Evolutionary conservation across 129 eudicot species (phyloP).

Genomic region (Solidago caesia): DNA sequence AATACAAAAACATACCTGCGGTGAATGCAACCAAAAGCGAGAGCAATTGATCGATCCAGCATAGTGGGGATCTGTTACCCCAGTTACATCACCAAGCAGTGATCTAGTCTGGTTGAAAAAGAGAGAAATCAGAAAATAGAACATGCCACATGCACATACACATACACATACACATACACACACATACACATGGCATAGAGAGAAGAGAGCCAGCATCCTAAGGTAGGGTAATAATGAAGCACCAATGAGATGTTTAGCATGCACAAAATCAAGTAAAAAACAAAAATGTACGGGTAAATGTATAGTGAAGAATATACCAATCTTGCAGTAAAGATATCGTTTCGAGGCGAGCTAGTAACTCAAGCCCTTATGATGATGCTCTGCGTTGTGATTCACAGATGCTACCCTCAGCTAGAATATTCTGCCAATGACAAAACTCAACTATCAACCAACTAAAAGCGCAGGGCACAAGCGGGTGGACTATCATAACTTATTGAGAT

Average conservation of each 20-base stretch:
- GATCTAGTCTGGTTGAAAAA: slow-evolving; percentile 56
- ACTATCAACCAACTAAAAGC: neutral
- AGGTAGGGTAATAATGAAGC: neutral
- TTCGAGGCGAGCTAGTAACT: slow-evolving; percentile 83
- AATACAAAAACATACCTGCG: slow-evolving; percentile 57
- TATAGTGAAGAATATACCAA: slow-evolving; percentile 51
- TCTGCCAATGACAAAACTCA: slow-evolving; percentile 44
- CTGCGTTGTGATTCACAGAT: slow-evolving; percentile 93
- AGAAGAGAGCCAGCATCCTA: slow-evolving; percentile 7
- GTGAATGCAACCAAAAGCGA: slow-evolving; percentile 93
- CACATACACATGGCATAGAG: neutral
- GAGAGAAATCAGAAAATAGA: slow-evolving; percentile 20
- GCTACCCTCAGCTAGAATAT: slow-evolving; percentile 90
- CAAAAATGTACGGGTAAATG: neutral
- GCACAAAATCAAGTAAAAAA: slow-evolving; percentile 3
- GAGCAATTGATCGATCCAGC: slow-evolving; percentile 92
- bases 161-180: neutral
- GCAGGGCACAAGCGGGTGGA: slow-evolving; percentile 10
- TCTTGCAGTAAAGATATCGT: slow-evolving; percentile 86
- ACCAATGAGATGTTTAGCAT: slow-evolving; percentile 8
- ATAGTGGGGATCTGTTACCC: slow-evolving; percentile 55
- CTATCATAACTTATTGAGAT: neutral
- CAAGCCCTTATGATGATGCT: slow-evolving; percentile 96
- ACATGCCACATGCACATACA: slow-evolving; percentile 12
- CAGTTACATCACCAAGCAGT: slow-evolving; percentile 62